Evolutionary conservation across 345 rosid genomes (phyloP), one percentile per base, ranked within the genome.

Genomic region (Isatis tinctoria): DNA sequence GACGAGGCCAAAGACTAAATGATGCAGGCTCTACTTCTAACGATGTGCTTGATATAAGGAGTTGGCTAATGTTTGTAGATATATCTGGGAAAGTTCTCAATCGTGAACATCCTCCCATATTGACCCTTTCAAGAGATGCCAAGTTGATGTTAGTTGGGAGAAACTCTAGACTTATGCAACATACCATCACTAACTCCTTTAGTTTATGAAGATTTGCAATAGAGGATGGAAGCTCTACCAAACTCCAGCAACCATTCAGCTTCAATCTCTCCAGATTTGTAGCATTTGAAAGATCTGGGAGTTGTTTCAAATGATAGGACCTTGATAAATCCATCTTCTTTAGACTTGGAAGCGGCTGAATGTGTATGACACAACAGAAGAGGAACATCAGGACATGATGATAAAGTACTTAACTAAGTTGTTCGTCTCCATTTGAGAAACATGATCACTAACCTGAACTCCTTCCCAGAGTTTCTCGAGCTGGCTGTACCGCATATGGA

Each of bases 291-390:
- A 63, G 67, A 27, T 63, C 39, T 16, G 68, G 68, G 1, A 63
- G 53, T 63, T 63, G 4, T 22, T 43, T 63, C 53, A 63, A 63
- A 10, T 47, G 5, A 18, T 1, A 1, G 7, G 68, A 80, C 1
- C 4, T 0, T 1, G 6, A 0, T 3, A 80, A 49, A 16, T 63
- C 13, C 13, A 83, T 28, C 40, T 10, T 10, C 58, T 52, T 76
- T 32, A 80, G 48, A 18, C 69, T 80, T 14, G 3, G 18, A 35
- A 69, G 56, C n/a, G 9, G 27, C 81, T 80, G 67, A 27, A 63
- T 16, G 9, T 26, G 43, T 10, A 40, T 40, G 11, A 2, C 12
- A 40, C 44, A 40, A 3, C 11, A 40, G 1, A 11, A 9, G n/a
- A n/a, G n/a, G n/a, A 58, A 4, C 18, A 49, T 9, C 17, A 75